phyloP scores from a whole-genome alignment of 1,139 yeast species.

The Candida glucosophila region DNA sequence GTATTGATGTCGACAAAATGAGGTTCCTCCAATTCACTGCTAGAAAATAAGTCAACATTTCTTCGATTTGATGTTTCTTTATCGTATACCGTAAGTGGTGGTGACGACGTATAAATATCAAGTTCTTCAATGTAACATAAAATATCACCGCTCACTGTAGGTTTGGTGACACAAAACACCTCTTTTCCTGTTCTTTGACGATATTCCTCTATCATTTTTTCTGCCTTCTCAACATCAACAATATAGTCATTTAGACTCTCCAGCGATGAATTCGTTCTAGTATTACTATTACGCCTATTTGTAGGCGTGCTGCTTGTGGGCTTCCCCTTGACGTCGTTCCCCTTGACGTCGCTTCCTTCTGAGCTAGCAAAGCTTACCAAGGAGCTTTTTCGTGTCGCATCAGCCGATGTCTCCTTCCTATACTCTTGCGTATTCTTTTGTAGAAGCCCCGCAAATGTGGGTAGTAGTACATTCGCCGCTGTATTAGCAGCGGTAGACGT shows the following conservation, averaged over 20 bases:
- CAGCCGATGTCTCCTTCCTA: conserved; percentile 22
- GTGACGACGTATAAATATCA: conserved; percentile 45
- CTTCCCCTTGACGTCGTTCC: conserved; percentile 2
- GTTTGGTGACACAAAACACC: too few species aligned
- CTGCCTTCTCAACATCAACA: conserved; percentile 29
- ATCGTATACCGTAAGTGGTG: conserved; percentile 47
- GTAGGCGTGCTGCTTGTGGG: conserved; percentile 4
- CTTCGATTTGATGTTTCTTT: too few species aligned
- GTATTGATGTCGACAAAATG: too few species aligned
- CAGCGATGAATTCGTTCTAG: conserved; percentile 1
- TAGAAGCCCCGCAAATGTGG: conserved; percentile 32
- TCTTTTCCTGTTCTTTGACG: too few species aligned
- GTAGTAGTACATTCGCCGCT: conserved; percentile 41
- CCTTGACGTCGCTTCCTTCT: conserved; percentile 18
- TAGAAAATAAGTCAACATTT: too few species aligned
- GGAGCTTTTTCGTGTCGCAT: conserved; percentile 34
- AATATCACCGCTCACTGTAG: conserved; percentile 46
- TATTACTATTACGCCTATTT: conserved; percentile 7
- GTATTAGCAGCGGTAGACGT: conserved; percentile 42
- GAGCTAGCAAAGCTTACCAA: conserved; percentile 42
- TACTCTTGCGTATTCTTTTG: conserved; percentile 29
- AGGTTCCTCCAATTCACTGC: too few species aligned
- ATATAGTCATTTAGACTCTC: conserved; percentile 3
- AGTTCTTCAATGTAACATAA: conserved; percentile 53
- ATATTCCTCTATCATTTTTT: conserved; percentile 24